Evolutionary conservation across 108 stramenopile species (phyloP).

Genomic region (Cyclostephanos tholiformis): DNA sequence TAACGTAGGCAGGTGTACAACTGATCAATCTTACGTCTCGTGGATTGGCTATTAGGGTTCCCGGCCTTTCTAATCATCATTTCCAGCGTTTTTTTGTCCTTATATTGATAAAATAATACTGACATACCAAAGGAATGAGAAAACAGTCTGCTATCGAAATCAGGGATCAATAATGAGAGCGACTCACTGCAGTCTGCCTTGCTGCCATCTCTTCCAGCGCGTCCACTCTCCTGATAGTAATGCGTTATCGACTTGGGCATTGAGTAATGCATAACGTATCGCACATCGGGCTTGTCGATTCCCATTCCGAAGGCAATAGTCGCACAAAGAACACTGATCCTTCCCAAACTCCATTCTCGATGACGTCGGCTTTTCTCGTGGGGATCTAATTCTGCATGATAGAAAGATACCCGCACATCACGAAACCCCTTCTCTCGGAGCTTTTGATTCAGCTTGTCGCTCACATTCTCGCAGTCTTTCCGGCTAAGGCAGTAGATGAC

Average conservation of each 20-base stretch:
- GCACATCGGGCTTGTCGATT: constrained; percentile 84
- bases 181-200: constrained; percentile 80
- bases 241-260: constrained; percentile 99
- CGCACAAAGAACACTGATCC: constrained; percentile 92
- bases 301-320: constrained; percentile 94
- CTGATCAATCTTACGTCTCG: constrained; percentile 83
- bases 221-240: constrained; percentile 97
- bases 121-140: no score
- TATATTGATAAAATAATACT: constrained; percentile 89
- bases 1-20: constrained; percentile 83
- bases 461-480: constrained; percentile 91
- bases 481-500: constrained; percentile 97
- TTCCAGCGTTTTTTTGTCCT: constrained; percentile 87
- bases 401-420: constrained; percentile 80
- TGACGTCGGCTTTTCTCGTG: constrained; percentile 81
- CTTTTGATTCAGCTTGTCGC: constrained; percentile 69
- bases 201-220: constrained; percentile 95
- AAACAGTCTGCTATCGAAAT: no score
- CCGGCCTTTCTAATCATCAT: constrained; percentile 79
- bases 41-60: constrained; percentile 47
- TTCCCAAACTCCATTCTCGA: constrained; percentile 87
- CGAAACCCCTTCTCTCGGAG: constrained; percentile 60
- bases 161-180: no score
- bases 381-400: constrained; percentile 94
- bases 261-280: constrained; percentile 97